Evolutionary conservation across 306 rosid genomes (phyloP), one percentile per base, ranked within the genome.

Genomic region (Morella rubra): DNA sequence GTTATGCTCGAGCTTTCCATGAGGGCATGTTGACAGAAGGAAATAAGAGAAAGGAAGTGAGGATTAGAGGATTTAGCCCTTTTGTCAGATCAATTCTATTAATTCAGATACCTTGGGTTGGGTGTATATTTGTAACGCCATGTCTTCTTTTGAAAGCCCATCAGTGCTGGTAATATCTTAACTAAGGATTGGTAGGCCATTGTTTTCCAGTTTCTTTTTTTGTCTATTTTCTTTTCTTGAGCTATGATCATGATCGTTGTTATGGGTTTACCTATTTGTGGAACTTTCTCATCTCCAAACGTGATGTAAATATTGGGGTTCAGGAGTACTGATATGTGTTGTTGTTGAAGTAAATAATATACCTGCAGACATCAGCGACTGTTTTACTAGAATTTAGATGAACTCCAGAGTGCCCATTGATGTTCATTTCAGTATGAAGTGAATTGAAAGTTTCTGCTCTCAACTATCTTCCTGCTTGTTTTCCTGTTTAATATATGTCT

Each of bases 31-130:
- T 46, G 62, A 20, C 55, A 41, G 44, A 44, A 24, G 53, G 55
- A 66, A 22, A 45, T 77, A 47, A 10, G 16, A 69, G 18, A 71
- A 60, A 77, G 40, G 74, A 11, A 60, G 70, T 19, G 66, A n/a
- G 13, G 61, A 27, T 19, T 55, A 7, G 61, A 11, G 15, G 52
- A 11, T 24, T 59, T 59, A 24, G 22, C 14, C 27, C 27, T 59
- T 59, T 2, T 3, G 65, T 22, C 8, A 59, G 40, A 41, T 59
- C 24, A 22, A 59, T 22, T 7, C 32, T 59, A 3, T 59, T 59
- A 59, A 22, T 59, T 59, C 15, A 27, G 42, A 59, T 24, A 41
- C 14, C 13, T 56, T n/a, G 62, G 12, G 62, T 19, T 8, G 13
- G 8, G 37, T 1, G 37, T 20, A 56, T 59, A 12, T 59, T 9